Percentiles rank a stretch among this genome's conserved stretches.
These are phyloP conservation scores for Populus hybrid DNA, from an alignment of 441 rosid genomes.

Conservation along the genomic window DNA sequence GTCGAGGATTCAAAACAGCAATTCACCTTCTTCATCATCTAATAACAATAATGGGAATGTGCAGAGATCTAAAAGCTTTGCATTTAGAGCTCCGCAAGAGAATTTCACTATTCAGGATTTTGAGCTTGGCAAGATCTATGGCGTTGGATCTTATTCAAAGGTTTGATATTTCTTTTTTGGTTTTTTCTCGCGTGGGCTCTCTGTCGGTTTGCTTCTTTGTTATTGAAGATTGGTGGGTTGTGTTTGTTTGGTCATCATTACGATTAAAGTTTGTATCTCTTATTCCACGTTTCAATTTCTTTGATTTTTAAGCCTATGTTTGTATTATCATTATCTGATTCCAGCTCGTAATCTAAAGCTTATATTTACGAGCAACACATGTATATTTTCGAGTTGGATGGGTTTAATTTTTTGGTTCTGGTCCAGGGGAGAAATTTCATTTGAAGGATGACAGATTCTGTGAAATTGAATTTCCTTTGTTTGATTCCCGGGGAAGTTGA, in stretches of 20 bases:
- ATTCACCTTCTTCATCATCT: conserved; percentile 35
- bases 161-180: conserved; percentile 28
- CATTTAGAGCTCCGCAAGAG: conserved; percentile 99
- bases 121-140: conserved; percentile 99
- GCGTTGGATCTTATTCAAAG: conserved; percentile 99
- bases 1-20: conserved; percentile 64
- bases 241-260: neutral
- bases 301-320: neutral
- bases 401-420: neutral
- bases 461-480: conserved; percentile 4
- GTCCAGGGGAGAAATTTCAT: neutral
- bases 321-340: conserved; percentile 2
- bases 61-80: conserved; percentile 85
- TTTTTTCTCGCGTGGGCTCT: neutral
- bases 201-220: neutral
- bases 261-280: neutral
- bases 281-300: neutral
- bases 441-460: neutral
- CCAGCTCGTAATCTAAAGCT: neutral
- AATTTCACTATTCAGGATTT: conserved; percentile 84
- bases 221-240: conserved; percentile 14
- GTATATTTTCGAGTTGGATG: neutral
- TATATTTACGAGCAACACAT: neutral
- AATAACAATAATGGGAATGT: no score
- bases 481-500: conserved; percentile 5